Base-by-base conservation (phyloP, 345 rosid genomes). In the Corchorus capsularis region DNA sequence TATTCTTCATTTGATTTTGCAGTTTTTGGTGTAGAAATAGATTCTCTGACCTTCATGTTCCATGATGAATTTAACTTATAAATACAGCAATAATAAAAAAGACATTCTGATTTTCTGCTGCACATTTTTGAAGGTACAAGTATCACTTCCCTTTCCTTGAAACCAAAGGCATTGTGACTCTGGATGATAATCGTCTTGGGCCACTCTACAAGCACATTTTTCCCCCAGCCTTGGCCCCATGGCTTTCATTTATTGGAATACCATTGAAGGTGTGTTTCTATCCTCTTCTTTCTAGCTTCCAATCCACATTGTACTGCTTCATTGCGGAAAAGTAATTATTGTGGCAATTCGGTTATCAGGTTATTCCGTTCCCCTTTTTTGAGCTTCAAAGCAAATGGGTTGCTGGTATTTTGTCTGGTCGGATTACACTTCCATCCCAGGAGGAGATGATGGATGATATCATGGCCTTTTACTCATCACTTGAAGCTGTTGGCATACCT, bases 371-470 rank as follows among this genome's bases (percentile, higher is more conserved):
- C 74, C 88, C 84, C 45, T 19, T 89, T 80, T 86, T 63, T 81
- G 97, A 93, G 83, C 79, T 84, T 15, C 98, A 95, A 86, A 89
- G 93, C 92, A 89, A 88, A 84, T 95, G 97, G 99, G 84, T 95
- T 67, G 94, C 98, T 0, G 90, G 94, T 75, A 85, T 79, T 78
- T 82, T 95, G 75, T 93, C 96, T 4, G 95, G 97, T 78, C 84
- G 90, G 47, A 77, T 90, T 35, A 57, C 34, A 32, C 93, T 93
- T 71, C 97, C 98, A 20, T 84, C 87, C 0, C 72, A 80, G 49
- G 89, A 87, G 78, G 87, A 89, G 77, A 95, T 93, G 98, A 85
- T 83, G 89, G 83, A 83, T 63, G 92, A 88, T 15, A 69, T 87
- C 35, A 69, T 85, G 75, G 73, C 84, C 32, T 86, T 89, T n/a